Evolutionary conservation across 2,329 filamentous ascomycete genomes (phyloP).

Genomic region (Pestalotiopsis sp.): DNA sequence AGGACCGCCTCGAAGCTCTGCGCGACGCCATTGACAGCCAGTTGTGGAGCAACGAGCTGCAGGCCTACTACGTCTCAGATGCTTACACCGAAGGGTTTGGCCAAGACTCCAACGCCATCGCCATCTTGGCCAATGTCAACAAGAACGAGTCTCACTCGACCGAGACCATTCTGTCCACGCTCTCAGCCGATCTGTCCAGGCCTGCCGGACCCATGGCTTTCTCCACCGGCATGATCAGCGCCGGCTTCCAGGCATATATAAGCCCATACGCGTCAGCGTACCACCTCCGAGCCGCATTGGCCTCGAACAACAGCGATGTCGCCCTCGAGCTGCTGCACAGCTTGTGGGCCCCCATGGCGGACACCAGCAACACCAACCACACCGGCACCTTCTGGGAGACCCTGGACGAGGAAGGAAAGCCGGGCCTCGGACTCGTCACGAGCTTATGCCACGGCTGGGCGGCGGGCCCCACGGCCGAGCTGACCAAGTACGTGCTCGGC

Average conservation of each 20-base stretch:
- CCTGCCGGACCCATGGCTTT: conserved; percentile 15
- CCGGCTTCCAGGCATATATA: conserved; percentile 12
- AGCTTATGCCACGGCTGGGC: conserved; percentile 36
- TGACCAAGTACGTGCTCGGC: conserved; percentile 31
- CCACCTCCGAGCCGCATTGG: conserved; percentile 31
- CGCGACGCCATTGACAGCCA: conserved; percentile 24
- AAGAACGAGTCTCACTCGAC: conserved; percentile 14
- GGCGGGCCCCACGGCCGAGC: conserved; percentile 33
- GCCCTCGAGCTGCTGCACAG: conserved; percentile 19
- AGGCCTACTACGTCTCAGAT: conserved; percentile 27
- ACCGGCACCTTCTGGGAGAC: conserved; percentile 33
- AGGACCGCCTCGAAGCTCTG: conserved; percentile 23
- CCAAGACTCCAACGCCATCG: conserved; percentile 33
- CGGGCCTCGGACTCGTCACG: conserved; percentile 27
- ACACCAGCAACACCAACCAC: conserved; percentile 25
- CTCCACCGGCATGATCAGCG: background rate
- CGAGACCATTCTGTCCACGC: conserved; percentile 19
- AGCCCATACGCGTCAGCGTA: conserved; percentile 27
- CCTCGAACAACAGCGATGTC: conserved; percentile 11
- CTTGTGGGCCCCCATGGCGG: conserved; percentile 30
- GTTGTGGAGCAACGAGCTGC: conserved; percentile 26
- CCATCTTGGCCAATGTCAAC: conserved; percentile 31
- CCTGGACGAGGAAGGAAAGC: conserved; percentile 21
- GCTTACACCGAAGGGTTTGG: conserved; percentile 20
- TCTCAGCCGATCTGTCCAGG: conserved; percentile 13